Percentiles rank a stretch among this genome's conserved stretches.
Evolutionary conservation across 208 protist species (phyloP).

Genomic region (Crithidia acanthocephali): DNA sequence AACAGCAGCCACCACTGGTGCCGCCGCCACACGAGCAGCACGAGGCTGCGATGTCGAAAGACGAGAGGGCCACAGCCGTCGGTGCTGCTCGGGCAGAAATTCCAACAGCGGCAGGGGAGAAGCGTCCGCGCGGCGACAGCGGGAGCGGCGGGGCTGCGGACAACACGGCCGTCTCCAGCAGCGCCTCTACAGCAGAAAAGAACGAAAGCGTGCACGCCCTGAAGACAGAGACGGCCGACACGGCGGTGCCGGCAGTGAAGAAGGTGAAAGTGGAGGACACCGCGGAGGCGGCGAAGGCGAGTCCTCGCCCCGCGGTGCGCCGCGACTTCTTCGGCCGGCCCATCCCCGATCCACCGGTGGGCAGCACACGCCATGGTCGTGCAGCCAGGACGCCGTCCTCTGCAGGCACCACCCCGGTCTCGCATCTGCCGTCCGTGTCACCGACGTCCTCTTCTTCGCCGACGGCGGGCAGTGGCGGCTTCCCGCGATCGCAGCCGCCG

Average conservation of each 20-base stretch:
- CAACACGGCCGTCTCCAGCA: background rate
- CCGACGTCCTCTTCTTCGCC: conserved; percentile 2
- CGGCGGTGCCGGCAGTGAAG: background rate
- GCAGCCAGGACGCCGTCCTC: background rate
- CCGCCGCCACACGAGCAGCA: background rate
- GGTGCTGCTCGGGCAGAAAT: background rate
- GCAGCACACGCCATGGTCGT: background rate
- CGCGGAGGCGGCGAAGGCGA: background rate
- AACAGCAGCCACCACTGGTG: background rate
- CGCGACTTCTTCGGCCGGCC: conserved; percentile 80
- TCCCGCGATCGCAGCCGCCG: conserved; percentile 11
- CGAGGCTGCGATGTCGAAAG: too few relatives aligned
- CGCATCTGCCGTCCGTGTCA: background rate
- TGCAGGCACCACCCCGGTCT: background rate
- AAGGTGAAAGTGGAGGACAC: conserved; percentile 5
- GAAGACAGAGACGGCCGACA: background rate
- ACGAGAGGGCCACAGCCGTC: background rate
- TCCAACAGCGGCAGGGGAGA: background rate
- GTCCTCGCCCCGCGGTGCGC: conserved; percentile 13
- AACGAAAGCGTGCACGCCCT: background rate
- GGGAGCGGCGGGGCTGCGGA: background rate
- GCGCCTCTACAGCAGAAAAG: background rate
- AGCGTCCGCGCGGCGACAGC: conserved; percentile 4
- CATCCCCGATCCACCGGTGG: conserved; percentile 18
- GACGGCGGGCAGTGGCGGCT: background rate